Conservation (phyloP, 1,284 basidiomycete genomes). For the Phellinidium pouzarii region DNA sequence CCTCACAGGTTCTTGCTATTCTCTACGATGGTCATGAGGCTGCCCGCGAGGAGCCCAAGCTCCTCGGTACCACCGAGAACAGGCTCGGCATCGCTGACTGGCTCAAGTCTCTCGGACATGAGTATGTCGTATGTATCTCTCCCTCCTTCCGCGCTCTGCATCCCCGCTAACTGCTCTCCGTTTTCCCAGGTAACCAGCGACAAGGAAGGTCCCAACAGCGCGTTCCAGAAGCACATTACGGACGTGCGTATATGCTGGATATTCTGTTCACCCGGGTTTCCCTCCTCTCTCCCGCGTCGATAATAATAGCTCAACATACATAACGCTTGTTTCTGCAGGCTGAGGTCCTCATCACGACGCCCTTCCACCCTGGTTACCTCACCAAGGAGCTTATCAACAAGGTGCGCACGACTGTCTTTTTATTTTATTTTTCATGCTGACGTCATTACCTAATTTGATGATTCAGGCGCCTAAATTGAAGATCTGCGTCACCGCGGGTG, state of each 20-base stretch:
- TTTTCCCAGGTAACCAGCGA: slow-evolving; percentile 63
- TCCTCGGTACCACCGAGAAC: slow-evolving; percentile 90
- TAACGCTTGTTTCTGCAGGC: slow-evolving; percentile 31
- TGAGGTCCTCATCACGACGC: slow-evolving; percentile 82
- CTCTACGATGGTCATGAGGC: slow-evolving; percentile 72
- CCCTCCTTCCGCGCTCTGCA: slow-evolving; percentile 1
- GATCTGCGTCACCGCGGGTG: slow-evolving; percentile 89
- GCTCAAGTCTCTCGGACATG: slow-evolving; percentile 73
- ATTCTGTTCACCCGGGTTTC: too few species aligned
- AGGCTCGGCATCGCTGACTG: slow-evolving; percentile 72
- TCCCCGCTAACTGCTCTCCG: slow-evolving; percentile 18
- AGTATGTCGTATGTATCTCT: slow-evolving; percentile 49
- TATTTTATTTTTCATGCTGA: background rate
- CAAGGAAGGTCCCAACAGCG: slow-evolving; percentile 84
- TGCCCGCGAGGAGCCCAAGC: slow-evolving; percentile 75
- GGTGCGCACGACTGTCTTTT: slow-evolving; percentile 27
- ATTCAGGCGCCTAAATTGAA: slow-evolving; percentile 83
- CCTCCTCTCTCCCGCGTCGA: slow-evolving; percentile 1
- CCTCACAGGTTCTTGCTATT: slow-evolving; percentile 67
- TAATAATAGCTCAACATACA: slow-evolving; percentile 18
- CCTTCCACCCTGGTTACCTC: slow-evolving; percentile 90
- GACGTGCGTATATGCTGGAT: slow-evolving; percentile 47
- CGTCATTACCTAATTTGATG: background rate
- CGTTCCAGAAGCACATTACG: slow-evolving; percentile 82
- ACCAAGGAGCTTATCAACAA: slow-evolving; percentile 73